These are phyloP conservation scores for Aspergillus ochraceus DNA, from an alignment of 2,329 filamentous ascomycete species.

Conservation along the genomic window DNA sequence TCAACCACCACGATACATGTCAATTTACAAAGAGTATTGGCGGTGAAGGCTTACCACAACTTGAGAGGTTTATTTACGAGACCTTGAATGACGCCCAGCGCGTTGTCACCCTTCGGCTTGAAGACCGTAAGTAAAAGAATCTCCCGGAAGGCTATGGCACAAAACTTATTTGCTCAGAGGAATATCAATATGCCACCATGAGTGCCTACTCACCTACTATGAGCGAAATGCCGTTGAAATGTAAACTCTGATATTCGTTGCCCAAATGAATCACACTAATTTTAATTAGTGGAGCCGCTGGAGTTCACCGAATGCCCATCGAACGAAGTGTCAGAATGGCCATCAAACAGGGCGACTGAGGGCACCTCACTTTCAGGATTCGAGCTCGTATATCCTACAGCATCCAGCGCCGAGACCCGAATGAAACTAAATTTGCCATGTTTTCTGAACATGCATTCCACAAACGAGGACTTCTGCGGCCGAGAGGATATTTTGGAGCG, in stretches of 20 bases:
- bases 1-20: slow-evolving; percentile 7
- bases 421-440: slow-evolving; percentile 1
- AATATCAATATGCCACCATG: slow-evolving; percentile 21
- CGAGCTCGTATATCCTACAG: slow-evolving; percentile 1
- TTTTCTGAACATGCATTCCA: neutral
- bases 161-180: slow-evolving; percentile 11
- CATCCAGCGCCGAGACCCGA: neutral
- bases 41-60: slow-evolving; percentile 2
- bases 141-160: neutral
- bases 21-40: slow-evolving; percentile 6
- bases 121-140: slow-evolving; percentile 13
- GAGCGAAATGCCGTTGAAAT: slow-evolving; percentile 16
- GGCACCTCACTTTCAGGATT: slow-evolving; percentile 3
- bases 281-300: neutral
- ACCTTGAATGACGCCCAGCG: neutral
- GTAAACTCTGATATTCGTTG: slow-evolving; percentile 1
- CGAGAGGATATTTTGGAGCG: slow-evolving; percentile 22
- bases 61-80: slow-evolving; percentile 1
- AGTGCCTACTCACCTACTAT: slow-evolving; percentile 21
- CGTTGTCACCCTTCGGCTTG: slow-evolving; percentile 15
- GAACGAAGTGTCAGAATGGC: neutral
- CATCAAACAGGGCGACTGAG: slow-evolving; percentile 3
- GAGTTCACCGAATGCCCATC: slow-evolving; percentile 2
- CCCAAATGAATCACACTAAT: neutral
- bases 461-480: slow-evolving; percentile 21